Base-by-base conservation (phyloP, 2,329 filamentous ascomycete genomes). In the Aspergillus sp. region DNA sequence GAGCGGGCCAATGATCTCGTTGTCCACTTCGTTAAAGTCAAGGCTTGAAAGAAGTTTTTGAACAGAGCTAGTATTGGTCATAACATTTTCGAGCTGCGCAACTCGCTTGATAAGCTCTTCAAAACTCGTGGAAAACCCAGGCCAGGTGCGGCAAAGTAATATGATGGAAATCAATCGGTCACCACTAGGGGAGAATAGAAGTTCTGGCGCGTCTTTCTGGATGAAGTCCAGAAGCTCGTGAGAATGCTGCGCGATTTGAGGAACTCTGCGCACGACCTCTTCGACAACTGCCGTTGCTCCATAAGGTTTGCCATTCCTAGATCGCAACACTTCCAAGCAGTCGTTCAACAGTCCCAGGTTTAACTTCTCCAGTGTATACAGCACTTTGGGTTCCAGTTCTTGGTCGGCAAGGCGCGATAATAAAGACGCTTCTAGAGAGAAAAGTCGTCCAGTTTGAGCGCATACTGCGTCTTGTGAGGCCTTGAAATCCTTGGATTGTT, bases 401-500 rank as follows among this genome's bases (percentile, higher is more conserved):
- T 55, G 66, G 45, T 61, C 70, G 24, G 55, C 61, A 35, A 62
- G 59, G 53, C 64, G 66, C 15, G 66, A 62, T 27, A 78, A 63
- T 23, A 80, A 58, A 19, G 75, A 72, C 46, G 70, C 63, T 60
- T 80, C 79, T 9, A 91, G 73, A 2, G 82, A 75, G 59, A 90
- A 88, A 76, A 91, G 91, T 0, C 90, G 86, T 46, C 81, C 79
- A 0, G 87, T 87, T 65, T 89, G 84, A 6, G 86, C 80, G 9
- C 85, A 84, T 24, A 96, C 81, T 41, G 80, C 79, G 51, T 85
- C 81, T 70, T 96, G 91, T 0, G 91, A 96, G 43, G 81, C 80
- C 24, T 84, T 81, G 64, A 90, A 90, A 17, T 91, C 89, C 61
- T 88, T 88, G 0, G 91, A 92, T 56, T 93, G 86, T 68, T 93